Percentiles rank a stretch among this genome's conserved stretches.
These are phyloP conservation scores for Euptelea pleiosperma DNA, from an alignment of 164 flowering plant species.

Conservation along the genomic window DNA sequence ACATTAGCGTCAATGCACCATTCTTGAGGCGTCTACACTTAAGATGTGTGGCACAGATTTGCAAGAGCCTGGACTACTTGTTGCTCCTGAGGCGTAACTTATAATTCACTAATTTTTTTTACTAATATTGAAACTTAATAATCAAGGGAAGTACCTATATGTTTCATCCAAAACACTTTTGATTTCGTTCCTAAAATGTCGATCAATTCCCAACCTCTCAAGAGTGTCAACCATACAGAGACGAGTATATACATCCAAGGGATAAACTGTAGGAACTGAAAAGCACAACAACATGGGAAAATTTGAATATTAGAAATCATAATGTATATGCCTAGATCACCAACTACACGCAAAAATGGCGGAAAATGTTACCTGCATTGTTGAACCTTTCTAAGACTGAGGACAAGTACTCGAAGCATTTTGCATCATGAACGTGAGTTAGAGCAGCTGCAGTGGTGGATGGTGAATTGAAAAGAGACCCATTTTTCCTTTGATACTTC, in stretches of 20 bases:
- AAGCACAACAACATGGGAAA: background rate
- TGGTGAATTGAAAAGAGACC: conserved; percentile 89
- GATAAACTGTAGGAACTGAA: conserved; percentile 85
- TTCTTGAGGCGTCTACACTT: too few species aligned
- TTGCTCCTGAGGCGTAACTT: too few species aligned
- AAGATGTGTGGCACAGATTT: too few species aligned
- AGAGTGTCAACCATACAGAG: conserved; percentile 64
- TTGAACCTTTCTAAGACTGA: conserved; percentile 49
- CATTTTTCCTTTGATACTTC: conserved; percentile 82
- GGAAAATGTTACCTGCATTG: conserved; percentile 51
- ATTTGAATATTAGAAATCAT: background rate
- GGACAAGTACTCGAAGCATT: conserved; percentile 61
- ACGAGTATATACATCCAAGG: conserved; percentile 49
- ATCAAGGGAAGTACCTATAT: conserved; percentile 5
- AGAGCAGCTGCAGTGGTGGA: conserved; percentile 83
- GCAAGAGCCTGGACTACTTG: too few species aligned
- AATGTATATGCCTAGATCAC: background rate
- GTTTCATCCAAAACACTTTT: conserved; percentile 15
- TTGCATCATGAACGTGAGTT: conserved; percentile 36
- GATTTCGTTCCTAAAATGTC: conserved; percentile 64
- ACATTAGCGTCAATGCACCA: too few species aligned
- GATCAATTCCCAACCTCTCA: conserved; percentile 63
- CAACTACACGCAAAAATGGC: background rate
- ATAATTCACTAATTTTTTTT: too few species aligned
- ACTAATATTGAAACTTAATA: background rate